A percentile compares a stretch with the other conserved stretches of the same genome.
phyloP scores from a whole-genome alignment of 768 basidiomycete genomes.

The Holtermannia corniformis region DNA sequence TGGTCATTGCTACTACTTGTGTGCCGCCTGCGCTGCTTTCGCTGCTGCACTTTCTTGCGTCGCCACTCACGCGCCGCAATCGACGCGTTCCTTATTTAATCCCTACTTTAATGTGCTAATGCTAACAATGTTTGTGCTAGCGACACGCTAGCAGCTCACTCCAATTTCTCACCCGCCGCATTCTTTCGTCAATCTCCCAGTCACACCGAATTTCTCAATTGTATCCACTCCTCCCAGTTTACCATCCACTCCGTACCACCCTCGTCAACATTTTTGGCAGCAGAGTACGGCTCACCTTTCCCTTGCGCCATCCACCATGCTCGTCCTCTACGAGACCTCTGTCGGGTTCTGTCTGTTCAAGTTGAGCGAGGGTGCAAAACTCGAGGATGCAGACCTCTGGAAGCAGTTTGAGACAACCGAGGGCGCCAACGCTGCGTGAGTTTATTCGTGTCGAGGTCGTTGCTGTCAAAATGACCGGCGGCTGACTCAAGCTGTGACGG shows the following conservation, averaged over 20 bases:
- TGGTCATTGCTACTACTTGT: too few relatives aligned
- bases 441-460: slow-evolving; percentile 12
- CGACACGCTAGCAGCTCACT: background rate
- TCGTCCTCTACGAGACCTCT: slow-evolving; percentile 77
- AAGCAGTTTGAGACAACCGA: slow-evolving; percentile 90
- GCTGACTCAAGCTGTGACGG: background rate
- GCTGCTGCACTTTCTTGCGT: background rate
- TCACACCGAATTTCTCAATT: background rate
- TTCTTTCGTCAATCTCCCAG: background rate
- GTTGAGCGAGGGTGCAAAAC: slow-evolving; percentile 75
- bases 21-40: background rate
- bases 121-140: background rate
- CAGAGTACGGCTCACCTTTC: too few relatives aligned
- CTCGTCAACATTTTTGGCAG: background rate
- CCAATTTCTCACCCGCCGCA: too few relatives aligned
- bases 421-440: slow-evolving; percentile 82
- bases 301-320: slow-evolving; percentile 53
- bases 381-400: slow-evolving; percentile 75
- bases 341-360: slow-evolving; percentile 92
- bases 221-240: background rate
- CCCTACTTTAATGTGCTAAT: background rate
- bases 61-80: too few relatives aligned
- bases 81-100: background rate
- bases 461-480: background rate
- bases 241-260: too few relatives aligned